Evolutionary conservation across 2,329 filamentous ascomycete species (phyloP), one percentile per base, ranked within the genome.

Genomic region (Amauroascus verrucosus): DNA sequence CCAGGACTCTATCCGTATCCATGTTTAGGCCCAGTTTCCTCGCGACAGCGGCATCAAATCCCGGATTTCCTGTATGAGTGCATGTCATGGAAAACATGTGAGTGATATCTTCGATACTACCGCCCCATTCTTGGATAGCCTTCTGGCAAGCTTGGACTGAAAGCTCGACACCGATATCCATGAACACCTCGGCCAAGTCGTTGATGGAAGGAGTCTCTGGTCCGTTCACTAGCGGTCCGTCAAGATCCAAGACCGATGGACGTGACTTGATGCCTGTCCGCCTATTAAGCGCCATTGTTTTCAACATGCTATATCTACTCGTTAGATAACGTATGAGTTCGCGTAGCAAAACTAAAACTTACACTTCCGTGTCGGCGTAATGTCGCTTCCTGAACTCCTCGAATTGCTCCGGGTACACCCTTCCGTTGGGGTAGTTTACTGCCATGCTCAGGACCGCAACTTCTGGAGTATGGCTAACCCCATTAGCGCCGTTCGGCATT

Each of bases 281-380:
- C n/a, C 37, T n/a, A 20, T 51, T 41, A n/a, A 51, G 37, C 6
- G 48, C 48, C 37, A 51, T 32, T 13, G 33, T 32, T 33, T 51
- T 51, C 16, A 41, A 32, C 48, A 51, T 51, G 9, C 48, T 51
- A 20, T n/a, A n/a, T 26, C 8, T 22, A 1, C 18, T 4, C 18
- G 20, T 48, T 24, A 37, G 33, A 30, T 5, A 37, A 26, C 18
- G 2, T 40, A 40, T 40, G 26, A 9, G 26, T 30, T 30, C 26
- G 9, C 5, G 26, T 30, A 30, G 26, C 26, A 30, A 30, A 18
- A 13, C 2, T 24, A 22, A 37, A 14, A 37, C 46, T 37, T 37
- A 48, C 46, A 48, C 46, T n/a, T 48, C 46, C 33, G 46, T 48
- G 20, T 48, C 46, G n/a, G 46, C 4, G 24, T 48, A 48, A 38